Base-by-base conservation (phyloP, 768 basidiomycete species). In the Boletus rufocinnamomeus region DNA sequence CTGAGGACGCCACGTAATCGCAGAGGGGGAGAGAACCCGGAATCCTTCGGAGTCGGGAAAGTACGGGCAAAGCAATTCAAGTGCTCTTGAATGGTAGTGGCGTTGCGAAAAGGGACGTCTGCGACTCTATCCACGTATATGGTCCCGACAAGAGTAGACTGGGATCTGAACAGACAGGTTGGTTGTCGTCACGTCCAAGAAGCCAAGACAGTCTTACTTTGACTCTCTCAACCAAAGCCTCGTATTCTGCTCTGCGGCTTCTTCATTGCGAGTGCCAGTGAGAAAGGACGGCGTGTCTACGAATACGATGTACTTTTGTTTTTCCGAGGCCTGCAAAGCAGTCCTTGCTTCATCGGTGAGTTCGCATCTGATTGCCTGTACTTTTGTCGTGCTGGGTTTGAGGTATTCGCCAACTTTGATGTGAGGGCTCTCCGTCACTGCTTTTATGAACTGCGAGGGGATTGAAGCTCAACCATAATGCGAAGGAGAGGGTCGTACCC, bases 281-380 rank as follows among this genome's bases (percentile, higher is more conserved):
- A 28, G 35, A n/a, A 68, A 63, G 28, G 66, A 65, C 11, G 68
- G 68, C 0, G 56, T 70, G 54, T 70, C 63, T 1, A 69, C 60
- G 19, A 69, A 62, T 19, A 69, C 68, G 7, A 68, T 63, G 32
- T 46, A 16, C 1, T 40, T 57, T 30, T 52, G 44, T 4, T 11
- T 2, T 17, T 0, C 5, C 4, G 30, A 30, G 3, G 9, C 28
- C 0, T 21, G 3, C 25, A 66, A 41, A n/a, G 13, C 14, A 3
- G 0, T 1, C 32, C 21, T 56, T 4, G 49, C 66, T 6, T 7
- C 28, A 0, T 45, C 52, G 0, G 49, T 41, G n/a, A 66, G 59
- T 6, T 47, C 32, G 44, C 57, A 62, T 59, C 50, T 59, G 27
- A 67, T 38, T 23, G 67, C 67, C 17, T 44, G 48, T 17, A 59